Base-by-base conservation (phyloP, 768 basidiomycete species). In the Termitomyces titanicus region DNA sequence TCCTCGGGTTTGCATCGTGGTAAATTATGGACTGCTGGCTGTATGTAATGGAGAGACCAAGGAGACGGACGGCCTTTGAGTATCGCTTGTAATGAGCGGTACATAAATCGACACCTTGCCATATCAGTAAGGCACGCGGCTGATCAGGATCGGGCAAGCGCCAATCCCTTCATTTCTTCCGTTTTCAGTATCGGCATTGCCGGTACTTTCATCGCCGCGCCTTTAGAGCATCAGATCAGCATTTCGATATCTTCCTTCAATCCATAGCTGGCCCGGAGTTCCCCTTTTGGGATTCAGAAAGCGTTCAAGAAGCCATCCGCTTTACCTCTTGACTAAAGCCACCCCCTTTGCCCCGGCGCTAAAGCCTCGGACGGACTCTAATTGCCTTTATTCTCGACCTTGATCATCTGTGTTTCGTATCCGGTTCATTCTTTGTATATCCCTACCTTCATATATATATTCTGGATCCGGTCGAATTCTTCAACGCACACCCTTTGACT, bases 161-260 rank as follows among this genome's bases (percentile, higher is more conserved):
- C 69, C 67, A 70, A 70, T 70, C 71, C 65, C 65, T 57, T 54
- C 52, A 43, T 59, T 38, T n/a, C 49, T 52, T 13, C 63, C 58
- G 57, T 38, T 59, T 62, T 60, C 29, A 56, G 64, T 48, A 57
- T 65, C 60, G 57, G 59, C 53, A 49, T 66, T 60, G 48, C 63
- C 67, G 70, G 63, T 53, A 56, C 60, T 58, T 51, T 65, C 57
- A 58, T 59, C 51, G 55, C 58, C 51, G 57, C 62, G 50, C 39
- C 50, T 58, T 56, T 54, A 46, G 55, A 56, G 59, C 57, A 63
- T 60, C 62, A 58, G 48, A 56, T 56, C 61, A 64, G 45, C 53
- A 54, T 45, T 58, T 51, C 42, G 44, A 47, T 53, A 13, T 53
- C 55, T 58, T 57, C 59, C 49, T 59, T 61, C 55, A 50, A 44